phyloP scores from a whole-genome alignment of 176 grass and related monocot species.

The Areca catechu region DNA sequence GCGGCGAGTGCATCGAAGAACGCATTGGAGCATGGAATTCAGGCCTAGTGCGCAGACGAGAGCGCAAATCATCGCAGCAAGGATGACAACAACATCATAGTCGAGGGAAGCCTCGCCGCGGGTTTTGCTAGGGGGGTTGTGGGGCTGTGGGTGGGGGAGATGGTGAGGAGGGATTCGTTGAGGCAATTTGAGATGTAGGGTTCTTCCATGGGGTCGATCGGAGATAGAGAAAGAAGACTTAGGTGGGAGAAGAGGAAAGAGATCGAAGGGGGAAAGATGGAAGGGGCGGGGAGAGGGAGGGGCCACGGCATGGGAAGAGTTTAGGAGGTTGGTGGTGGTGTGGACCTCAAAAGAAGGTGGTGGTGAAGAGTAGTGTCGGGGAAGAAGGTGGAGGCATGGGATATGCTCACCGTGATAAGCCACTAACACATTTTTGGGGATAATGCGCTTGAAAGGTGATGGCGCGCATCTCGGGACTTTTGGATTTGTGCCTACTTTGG shows the following conservation, averaged over 20 bases:
- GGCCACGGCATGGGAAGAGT: too few species aligned
- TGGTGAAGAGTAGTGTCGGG: neutral
- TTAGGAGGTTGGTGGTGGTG: too few species aligned
- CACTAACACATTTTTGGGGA: constrained; percentile 1
- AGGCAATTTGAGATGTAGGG: neutral
- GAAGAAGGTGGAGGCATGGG: neutral
- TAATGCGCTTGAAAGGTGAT: constrained; percentile 4
- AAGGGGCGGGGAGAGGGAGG: too few species aligned
- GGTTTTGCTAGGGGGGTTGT: neutral
- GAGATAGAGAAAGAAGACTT: too few species aligned
- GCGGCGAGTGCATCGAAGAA: constrained; percentile 48
- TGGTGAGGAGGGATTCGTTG: neutral
- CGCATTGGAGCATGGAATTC: constrained; percentile 70
- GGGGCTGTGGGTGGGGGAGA: neutral
- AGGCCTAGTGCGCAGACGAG: constrained; percentile 66
- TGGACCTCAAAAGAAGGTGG: too few species aligned
- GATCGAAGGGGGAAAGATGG: neutral
- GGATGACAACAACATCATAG: constrained; percentile 70
- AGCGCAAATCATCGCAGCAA: constrained; percentile 73
- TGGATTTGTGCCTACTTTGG: too few species aligned
- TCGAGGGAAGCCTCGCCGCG: constrained; percentile 23
- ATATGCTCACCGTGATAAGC: constrained; percentile 2
- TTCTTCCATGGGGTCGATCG: neutral
- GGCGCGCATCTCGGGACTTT: constrained; percentile 9
- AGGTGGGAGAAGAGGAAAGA: neutral